These are phyloP conservation scores for Polychytrium aggregatum DNA, from an alignment of 192 early-diverging fungal genomes.

Conservation along the genomic window DNA sequence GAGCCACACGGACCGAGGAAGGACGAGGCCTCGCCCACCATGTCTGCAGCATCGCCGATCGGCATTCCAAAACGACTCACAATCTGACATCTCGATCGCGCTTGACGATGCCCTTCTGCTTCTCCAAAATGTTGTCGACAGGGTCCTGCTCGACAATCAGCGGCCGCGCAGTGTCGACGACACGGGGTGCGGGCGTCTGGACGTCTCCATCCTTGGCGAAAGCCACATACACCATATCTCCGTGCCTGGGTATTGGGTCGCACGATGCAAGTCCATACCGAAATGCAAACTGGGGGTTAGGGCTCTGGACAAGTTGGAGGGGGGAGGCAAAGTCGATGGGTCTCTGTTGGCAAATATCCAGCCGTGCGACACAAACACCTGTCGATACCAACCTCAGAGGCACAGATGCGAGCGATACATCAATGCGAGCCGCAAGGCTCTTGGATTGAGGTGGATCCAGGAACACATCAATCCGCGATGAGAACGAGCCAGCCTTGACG, in stretches of 20 bases:
- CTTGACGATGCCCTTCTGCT: slow-evolving; percentile 71
- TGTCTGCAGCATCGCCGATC: slow-evolving; percentile 12
- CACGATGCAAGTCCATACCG: too few relatives aligned
- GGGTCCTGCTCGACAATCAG: slow-evolving; percentile 44
- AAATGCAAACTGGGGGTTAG: too few relatives aligned
- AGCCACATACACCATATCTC: slow-evolving; percentile 24
- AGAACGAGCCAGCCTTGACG: too few relatives aligned
- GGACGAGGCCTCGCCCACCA: too few relatives aligned
- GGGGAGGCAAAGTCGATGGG: background rate
- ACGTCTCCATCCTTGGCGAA: background rate
- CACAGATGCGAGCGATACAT: background rate
- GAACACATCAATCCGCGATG: too few relatives aligned
- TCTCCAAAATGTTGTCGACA: slow-evolving; percentile 72
- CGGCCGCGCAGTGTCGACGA: background rate
- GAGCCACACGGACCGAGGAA: too few relatives aligned
- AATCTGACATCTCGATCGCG: slow-evolving; percentile 67
- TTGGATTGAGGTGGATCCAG: too few relatives aligned
- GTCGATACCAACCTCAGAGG: background rate
- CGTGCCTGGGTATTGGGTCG: too few relatives aligned
- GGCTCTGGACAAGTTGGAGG: too few relatives aligned
- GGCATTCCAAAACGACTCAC: too few relatives aligned
- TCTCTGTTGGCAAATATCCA: background rate
- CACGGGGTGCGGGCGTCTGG: background rate
- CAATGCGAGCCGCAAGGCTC: slow-evolving; percentile 1
- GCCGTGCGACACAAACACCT: background rate